A percentile compares a stretch with the other conserved stretches of the same genome.
Evolutionary conservation across 495 filamentous ascomycete genomes (phyloP).

Genomic region (Penicillium dipodomyicola): DNA sequence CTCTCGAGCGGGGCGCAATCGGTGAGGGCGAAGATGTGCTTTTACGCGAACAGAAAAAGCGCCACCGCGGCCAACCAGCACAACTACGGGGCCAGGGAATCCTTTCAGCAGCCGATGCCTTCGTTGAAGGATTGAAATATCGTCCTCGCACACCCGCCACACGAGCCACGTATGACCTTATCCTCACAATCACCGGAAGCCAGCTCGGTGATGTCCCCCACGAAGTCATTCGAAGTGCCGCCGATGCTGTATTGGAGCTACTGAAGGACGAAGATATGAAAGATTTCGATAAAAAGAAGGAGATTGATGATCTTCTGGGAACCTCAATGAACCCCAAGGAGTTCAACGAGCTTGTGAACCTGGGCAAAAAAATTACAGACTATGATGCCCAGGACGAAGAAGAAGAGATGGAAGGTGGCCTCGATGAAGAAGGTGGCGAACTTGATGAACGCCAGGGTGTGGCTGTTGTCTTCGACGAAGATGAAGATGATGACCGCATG

Average conservation of each 20-base stretch:
- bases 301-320: conserved; percentile 90
- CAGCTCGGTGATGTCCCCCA: conserved; percentile 92
- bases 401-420: conserved; percentile 72
- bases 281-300: conserved; percentile 98
- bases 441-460: conserved; percentile 94
- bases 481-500: conserved; percentile 81
- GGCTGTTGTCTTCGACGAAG: conserved; percentile 93
- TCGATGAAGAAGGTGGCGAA: conserved; percentile 65
- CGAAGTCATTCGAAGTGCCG: conserved; percentile 89
- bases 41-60: conserved; percentile 82
- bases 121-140: conserved; percentile 83
- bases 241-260: conserved; percentile 85
- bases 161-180: conserved; percentile 91
- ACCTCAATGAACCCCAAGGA: conserved; percentile 79
- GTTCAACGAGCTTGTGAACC: conserved; percentile 94
- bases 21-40: conserved; percentile 85
- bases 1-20: conserved; percentile 73
- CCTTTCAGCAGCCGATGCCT: conserved; percentile 77
- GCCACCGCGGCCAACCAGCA: conserved; percentile 69
- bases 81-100: conserved; percentile 76
- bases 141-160: conserved; percentile 89
- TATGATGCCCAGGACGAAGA: conserved; percentile 97
- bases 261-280: conserved; percentile 95
- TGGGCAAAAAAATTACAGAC: conserved; percentile 98
- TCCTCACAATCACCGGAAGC: conserved; percentile 83